Conservation (phyloP, 225 moss, liverwort and hornwort genomes). For the Pseudisothecium myosuroides region DNA sequence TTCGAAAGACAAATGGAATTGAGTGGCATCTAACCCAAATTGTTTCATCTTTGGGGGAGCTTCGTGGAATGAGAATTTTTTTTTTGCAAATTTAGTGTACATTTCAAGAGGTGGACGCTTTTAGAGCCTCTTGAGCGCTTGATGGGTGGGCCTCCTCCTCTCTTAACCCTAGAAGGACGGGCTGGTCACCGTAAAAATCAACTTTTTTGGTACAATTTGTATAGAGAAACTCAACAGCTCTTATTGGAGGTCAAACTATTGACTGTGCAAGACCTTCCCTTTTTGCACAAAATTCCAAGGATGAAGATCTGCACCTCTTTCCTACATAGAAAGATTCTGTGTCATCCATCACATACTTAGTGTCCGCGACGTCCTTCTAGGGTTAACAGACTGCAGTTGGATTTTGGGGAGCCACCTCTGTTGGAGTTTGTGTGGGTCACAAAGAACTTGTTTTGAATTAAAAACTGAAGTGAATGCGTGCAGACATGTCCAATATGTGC, state of each 20-base stretch:
- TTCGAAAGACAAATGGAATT: background rate
- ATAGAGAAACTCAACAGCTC: too few species aligned
- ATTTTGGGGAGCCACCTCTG: background rate
- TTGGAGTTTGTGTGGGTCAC: background rate
- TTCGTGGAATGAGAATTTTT: background rate
- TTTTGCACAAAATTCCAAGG: too few species aligned
- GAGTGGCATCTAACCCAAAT: background rate
- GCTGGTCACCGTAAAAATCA: too few species aligned
- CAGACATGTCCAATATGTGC: slow-evolving; percentile 38
- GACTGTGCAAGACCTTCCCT: too few species aligned
- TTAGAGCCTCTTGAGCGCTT: background rate
- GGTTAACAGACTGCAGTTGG: background rate
- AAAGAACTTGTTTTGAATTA: background rate
- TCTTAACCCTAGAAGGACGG: too few species aligned
- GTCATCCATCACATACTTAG: too few species aligned
- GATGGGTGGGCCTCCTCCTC: background rate
- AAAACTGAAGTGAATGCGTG: background rate
- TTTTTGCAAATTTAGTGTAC: too few species aligned
- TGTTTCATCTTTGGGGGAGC: background rate
- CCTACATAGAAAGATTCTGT: too few species aligned
- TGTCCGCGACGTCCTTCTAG: too few species aligned
- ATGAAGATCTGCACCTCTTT: too few species aligned
- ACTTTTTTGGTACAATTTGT: too few species aligned
- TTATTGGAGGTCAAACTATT: too few species aligned
- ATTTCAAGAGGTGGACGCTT: background rate